A percentile compares a stretch with the other conserved stretches of the same genome.
These are phyloP conservation scores for Boletus rex-veris DNA, from an alignment of 768 basidiomycete species.

Conservation along the genomic window DNA sequence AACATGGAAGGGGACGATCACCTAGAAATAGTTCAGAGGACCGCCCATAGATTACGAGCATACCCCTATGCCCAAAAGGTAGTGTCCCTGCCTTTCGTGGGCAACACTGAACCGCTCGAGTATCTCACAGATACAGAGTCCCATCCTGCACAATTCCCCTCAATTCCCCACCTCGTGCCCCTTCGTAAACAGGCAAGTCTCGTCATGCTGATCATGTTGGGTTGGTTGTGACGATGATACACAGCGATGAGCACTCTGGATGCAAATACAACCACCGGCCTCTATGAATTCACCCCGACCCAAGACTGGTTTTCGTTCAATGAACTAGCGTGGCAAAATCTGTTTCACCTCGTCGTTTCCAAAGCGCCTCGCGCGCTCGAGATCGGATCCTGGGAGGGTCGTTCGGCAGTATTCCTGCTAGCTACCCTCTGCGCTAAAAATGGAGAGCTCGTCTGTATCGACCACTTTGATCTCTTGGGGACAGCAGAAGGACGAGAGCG, in stretches of 20 bases:
- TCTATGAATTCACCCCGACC: conserved; percentile 44
- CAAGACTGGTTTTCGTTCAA: conserved; percentile 59
- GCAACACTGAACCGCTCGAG: not conserved
- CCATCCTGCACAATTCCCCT: not conserved
- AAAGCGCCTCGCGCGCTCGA: conserved; percentile 47
- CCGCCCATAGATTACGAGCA: not conserved
- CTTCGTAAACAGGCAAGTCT: conserved; percentile 1
- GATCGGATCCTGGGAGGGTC: conserved; percentile 63
- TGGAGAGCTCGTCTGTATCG: conserved; percentile 52
- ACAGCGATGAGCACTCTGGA: conserved; percentile 14
- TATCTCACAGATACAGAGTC: conserved; percentile 19
- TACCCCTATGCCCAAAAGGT: conserved; percentile 11
- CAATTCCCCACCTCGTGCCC: not conserved
- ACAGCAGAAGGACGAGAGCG: conserved; percentile 49
- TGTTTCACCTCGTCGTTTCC: conserved; percentile 39
- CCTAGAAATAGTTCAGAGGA: conserved; percentile 1
- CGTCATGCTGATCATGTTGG: not conserved
- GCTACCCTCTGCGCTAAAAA: conserved; percentile 41
- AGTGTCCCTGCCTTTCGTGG: not conserved
- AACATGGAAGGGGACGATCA: not conserved
- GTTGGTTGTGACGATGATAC: not conserved
- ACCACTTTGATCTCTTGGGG: conserved; percentile 54
- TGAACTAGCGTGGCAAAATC: conserved; percentile 39
- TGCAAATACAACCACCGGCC: not conserved
- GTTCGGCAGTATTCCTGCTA: conserved; percentile 54